Evolutionary conservation across 2,329 filamentous ascomycete species (phyloP).

Genomic region (Microsporum canis): DNA sequence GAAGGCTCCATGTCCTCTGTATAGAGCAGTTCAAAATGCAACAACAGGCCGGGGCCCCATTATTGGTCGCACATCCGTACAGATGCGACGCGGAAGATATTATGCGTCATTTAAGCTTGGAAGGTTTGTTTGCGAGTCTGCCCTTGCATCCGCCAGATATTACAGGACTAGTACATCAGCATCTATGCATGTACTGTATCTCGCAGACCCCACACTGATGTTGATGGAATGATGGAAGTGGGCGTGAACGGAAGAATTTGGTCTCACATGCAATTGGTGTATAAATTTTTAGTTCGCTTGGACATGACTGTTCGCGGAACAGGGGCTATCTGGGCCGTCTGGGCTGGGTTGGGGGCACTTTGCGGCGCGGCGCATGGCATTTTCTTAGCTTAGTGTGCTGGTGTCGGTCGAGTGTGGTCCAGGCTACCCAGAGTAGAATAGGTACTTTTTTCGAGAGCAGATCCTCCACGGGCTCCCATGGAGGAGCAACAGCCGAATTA

Average conservation of each 20-base stretch:
- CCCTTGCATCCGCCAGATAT: background rate
- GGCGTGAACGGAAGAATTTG: background rate
- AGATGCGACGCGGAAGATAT: background rate
- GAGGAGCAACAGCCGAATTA: background rate
- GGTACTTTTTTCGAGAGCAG: background rate
- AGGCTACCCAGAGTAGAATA: background rate
- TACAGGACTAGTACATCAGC: background rate
- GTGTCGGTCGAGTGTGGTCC: background rate
- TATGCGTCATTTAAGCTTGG: constrained; percentile 1
- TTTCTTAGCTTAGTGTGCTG: background rate
- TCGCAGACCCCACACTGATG: background rate
- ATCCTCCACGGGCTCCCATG: background rate
- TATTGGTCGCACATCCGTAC: background rate
- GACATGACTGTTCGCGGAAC: background rate
- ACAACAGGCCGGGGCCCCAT: background rate
- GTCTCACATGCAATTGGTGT: background rate
- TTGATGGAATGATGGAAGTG: background rate
- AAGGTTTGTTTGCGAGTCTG: background rate
- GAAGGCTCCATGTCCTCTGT: background rate
- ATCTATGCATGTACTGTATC: background rate
- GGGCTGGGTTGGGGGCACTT: background rate
- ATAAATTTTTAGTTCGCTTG: background rate
- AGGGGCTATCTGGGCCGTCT: background rate
- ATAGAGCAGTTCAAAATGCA: background rate
- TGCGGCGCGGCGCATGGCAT: background rate